Evolutionary conservation across 306 rosid species (phyloP).

Genomic region (Dalbergia oliveri): DNA sequence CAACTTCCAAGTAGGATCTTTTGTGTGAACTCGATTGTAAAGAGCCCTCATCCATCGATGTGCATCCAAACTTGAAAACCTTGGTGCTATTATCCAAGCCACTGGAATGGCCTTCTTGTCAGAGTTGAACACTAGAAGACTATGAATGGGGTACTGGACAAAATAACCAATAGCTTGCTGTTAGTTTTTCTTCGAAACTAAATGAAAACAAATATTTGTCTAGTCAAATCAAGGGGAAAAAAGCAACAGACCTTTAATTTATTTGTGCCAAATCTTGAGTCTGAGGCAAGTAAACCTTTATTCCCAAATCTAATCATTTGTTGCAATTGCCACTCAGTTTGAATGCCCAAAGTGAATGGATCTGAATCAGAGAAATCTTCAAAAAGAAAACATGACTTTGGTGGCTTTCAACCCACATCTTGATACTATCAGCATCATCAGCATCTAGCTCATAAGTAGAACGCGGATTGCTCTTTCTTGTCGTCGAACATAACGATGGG

Average conservation of each 20-base stretch:
- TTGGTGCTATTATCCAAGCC: constrained; percentile 90
- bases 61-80: constrained; percentile 63
- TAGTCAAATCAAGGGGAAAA: constrained; percentile 36
- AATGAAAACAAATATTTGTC: constrained; percentile 24
- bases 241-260: constrained; percentile 78
- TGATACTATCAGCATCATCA: constrained; percentile 78
- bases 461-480: constrained; percentile 92
- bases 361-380: constrained; percentile 84
- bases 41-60: constrained; percentile 98
- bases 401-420: constrained; percentile 88
- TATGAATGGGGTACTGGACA: constrained; percentile 79
- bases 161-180: constrained; percentile 46
- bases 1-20: constrained; percentile 85
- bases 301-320: constrained; percentile 94
- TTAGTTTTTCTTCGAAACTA: constrained; percentile 51
- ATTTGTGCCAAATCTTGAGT: constrained; percentile 88
- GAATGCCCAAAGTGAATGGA: constrained; percentile 86
- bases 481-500: constrained; percentile 83
- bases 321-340: constrained; percentile 96
- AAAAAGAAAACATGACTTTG: constrained; percentile 74
- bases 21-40: constrained; percentile 77
- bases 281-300: constrained; percentile 79
- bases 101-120: constrained; percentile 93
- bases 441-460: constrained; percentile 79
- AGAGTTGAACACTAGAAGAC: constrained; percentile 91